A percentile compares a stretch with the other conserved stretches of the same genome.
phyloP scores from a whole-genome alignment of 192 early-diverging fungal species.

The Entomortierella beljakovae region DNA sequence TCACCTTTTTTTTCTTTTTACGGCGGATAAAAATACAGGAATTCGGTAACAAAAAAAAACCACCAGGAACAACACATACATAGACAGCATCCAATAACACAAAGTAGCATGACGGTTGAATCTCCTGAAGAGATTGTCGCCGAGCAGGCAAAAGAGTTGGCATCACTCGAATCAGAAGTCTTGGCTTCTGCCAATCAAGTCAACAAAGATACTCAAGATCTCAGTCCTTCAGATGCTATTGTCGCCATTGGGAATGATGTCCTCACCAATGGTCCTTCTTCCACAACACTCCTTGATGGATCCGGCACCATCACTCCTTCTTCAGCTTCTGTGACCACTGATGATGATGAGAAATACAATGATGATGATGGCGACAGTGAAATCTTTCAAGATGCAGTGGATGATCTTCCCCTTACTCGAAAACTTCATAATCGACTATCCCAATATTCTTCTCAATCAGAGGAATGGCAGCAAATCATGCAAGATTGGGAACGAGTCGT shows the following conservation, averaged over 20 bases:
- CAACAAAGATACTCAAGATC: background rate
- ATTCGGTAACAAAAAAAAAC: no score
- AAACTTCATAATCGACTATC: conserved; percentile 35
- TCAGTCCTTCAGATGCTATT: conserved; percentile 29
- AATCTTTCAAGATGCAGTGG: conserved; percentile 35
- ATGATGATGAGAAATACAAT: conserved; percentile 5
- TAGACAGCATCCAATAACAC: background rate
- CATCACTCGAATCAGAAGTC: background rate
- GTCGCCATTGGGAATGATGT: conserved; percentile 48
- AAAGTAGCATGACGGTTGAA: background rate
- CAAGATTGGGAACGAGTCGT: conserved; percentile 47
- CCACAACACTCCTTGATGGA: conserved; percentile 7
- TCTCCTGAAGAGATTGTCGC: background rate
- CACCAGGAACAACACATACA: background rate
- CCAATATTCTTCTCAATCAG: conserved; percentile 16
- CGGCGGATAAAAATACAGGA: no score
- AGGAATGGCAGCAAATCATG: conserved; percentile 49
- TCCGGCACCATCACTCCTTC: conserved; percentile 32
- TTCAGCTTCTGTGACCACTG: conserved; percentile 16
- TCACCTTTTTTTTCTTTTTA: no score
- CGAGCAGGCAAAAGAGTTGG: background rate
- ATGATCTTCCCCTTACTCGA: conserved; percentile 29
- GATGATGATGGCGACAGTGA: conserved; percentile 15
- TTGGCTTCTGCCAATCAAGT: background rate
- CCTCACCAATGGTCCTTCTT: conserved; percentile 23